Percentiles rank a stretch among this genome's conserved stretches.
Conservation (phyloP, 805 yeast genomes). For the Ogataea angusta region DNA sequence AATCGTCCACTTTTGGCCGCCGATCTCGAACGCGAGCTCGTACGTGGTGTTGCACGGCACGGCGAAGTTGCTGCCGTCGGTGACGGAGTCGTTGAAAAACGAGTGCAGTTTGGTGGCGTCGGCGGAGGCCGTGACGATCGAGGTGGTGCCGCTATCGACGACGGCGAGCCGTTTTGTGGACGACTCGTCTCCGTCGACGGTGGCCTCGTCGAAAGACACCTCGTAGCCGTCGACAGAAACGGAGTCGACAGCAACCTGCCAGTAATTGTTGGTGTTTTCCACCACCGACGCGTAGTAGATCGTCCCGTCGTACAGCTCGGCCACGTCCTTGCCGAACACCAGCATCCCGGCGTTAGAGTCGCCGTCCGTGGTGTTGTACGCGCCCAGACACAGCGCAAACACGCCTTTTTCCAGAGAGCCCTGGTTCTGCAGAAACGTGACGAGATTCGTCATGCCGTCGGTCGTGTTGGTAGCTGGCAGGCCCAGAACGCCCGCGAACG, state of each 20-base stretch:
- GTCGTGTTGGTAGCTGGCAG: slow-evolving; percentile 45
- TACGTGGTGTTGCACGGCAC: slow-evolving; percentile 51
- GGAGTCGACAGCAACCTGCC: slow-evolving; percentile 47
- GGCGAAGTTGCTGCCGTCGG: slow-evolving; percentile 64
- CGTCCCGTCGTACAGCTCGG: slow-evolving; percentile 38
- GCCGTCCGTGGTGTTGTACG: slow-evolving; percentile 19
- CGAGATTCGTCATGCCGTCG: slow-evolving; percentile 36
- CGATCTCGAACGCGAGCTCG: slow-evolving; percentile 40
- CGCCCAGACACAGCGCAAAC: slow-evolving; percentile 47
- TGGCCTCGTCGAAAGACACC: slow-evolving; percentile 33
- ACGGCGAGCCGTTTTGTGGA: slow-evolving; percentile 40
- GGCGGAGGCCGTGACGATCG: slow-evolving; percentile 49
- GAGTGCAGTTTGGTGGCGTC: slow-evolving; percentile 57
- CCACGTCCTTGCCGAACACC: slow-evolving; percentile 40
- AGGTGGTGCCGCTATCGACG: slow-evolving; percentile 67
- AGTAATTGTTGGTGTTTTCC: slow-evolving; percentile 36
- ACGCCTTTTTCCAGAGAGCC: slow-evolving; percentile 35
- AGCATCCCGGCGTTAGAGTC: slow-evolving; percentile 39
- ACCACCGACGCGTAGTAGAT: slow-evolving; percentile 39
- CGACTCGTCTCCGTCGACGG: slow-evolving; percentile 15
- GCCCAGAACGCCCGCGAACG: slow-evolving; percentile 60
- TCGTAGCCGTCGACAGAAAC: slow-evolving; percentile 35
- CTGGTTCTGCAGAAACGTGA: slow-evolving; percentile 36
- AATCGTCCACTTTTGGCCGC: slow-evolving; percentile 43
- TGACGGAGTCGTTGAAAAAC: slow-evolving; percentile 44